Conservation (phyloP, 345 rosid species). For the Aethionema arabicum region DNA sequence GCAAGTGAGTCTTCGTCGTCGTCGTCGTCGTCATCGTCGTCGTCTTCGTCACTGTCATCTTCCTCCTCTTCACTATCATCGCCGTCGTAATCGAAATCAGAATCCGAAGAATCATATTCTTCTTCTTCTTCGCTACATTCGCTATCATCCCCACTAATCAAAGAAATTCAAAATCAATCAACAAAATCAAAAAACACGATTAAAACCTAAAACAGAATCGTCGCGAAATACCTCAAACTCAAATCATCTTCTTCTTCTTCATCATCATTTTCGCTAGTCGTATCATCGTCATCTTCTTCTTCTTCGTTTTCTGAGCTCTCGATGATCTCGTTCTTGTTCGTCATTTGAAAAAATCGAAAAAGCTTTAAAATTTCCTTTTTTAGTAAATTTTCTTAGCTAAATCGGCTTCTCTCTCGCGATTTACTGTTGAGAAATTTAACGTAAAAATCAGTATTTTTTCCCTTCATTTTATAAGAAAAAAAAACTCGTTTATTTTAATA, state of each 20-base stretch:
- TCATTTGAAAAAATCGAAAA: conserved; percentile 32
- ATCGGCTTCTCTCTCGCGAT: conserved; percentile 11
- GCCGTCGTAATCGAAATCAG: conserved; percentile 30
- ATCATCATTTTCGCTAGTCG: conserved; percentile 16
- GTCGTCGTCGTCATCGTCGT: conserved; percentile 32
- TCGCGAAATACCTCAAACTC: conserved; percentile 40
- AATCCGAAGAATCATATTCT: conserved; percentile 15
- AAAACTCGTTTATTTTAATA: no score
- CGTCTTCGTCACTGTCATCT: not conserved
- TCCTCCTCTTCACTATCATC: conserved; percentile 14
- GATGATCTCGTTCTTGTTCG: conserved; percentile 25
- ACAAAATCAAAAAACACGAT: not conserved
- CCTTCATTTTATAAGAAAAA: not conserved
- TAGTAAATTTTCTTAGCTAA: not conserved
- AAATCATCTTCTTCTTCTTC: conserved; percentile 23
- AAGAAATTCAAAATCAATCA: conserved; percentile 9
- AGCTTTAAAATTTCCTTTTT: conserved; percentile 7
- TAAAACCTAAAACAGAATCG: not conserved
- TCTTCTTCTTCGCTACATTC: conserved; percentile 32
- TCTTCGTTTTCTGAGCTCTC: conserved; percentile 20
- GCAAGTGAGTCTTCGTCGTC: conserved; percentile 44
- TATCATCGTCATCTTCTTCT: conserved; percentile 7
- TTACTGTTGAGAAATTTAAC: conserved; percentile 6
- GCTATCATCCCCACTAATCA: conserved; percentile 29
- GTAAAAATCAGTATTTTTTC: not conserved